Conservation (phyloP, 768 basidiomycete genomes). For the Phaeolepiota aurea region DNA sequence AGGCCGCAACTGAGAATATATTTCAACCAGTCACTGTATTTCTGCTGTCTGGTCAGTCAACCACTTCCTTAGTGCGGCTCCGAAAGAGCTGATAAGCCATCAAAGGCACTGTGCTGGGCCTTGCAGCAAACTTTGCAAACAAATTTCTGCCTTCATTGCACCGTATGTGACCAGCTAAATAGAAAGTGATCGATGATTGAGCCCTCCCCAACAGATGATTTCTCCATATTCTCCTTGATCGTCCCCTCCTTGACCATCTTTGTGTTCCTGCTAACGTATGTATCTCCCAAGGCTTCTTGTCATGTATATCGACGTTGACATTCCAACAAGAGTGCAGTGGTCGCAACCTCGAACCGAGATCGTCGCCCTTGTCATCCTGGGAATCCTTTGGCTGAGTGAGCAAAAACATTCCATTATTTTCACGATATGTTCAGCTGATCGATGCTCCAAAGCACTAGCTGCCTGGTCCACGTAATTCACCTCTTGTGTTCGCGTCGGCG, state of each 20-base stretch:
- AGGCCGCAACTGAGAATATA: neutral
- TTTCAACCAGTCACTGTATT: constrained; percentile 30
- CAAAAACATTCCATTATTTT: too few species aligned
- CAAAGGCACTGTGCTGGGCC: constrained; percentile 51
- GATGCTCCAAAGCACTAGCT: constrained; percentile 48
- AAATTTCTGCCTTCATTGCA: constrained; percentile 60
- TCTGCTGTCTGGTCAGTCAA: constrained; percentile 31
- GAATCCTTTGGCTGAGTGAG: constrained; percentile 65
- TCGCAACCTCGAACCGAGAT: constrained; percentile 61
- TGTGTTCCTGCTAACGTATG: constrained; percentile 50
- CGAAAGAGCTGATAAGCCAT: constrained; percentile 5
- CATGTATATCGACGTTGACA: constrained; percentile 1
- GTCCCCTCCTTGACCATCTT: constrained; percentile 62
- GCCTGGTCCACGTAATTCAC: constrained; percentile 62
- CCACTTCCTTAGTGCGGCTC: neutral
- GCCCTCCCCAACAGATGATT: constrained; percentile 42
- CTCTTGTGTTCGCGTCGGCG: neutral
- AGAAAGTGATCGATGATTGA: neutral
- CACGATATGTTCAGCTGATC: too few species aligned
- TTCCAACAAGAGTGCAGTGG: constrained; percentile 49
- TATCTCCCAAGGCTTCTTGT: constrained; percentile 4
- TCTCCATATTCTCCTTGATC: constrained; percentile 60
- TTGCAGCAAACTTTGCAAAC: constrained; percentile 58
- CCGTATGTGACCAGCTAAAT: constrained; percentile 31
- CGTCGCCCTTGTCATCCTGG: constrained; percentile 42